Base-by-base conservation (phyloP, 371 early-diverging fungal genomes). In the Rhizopus stolonifer region DNA sequence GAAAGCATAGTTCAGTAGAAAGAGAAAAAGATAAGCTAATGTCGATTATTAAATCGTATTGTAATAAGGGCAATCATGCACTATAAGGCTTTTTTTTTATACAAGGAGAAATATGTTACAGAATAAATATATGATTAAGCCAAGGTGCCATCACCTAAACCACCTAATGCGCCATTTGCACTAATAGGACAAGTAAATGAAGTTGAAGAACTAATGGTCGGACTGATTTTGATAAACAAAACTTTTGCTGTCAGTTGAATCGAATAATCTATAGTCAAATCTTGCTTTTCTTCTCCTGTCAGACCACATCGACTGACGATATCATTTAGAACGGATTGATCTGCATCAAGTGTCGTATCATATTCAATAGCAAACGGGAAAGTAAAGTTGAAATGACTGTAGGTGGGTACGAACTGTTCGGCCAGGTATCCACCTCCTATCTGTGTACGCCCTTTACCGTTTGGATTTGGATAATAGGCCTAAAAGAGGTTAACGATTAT, bases 331-430 rank as follows among this genome's bases (percentile, higher is more conserved):
- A 82, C 73, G 7, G 70, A 63, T 33, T 67, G 60, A 40, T 75
- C 71, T 2, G 36, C 21, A 23, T 78, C 66, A 0, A 58, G 34
- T 5, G 50, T 34, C 0, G 79, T 61, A 18, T 69, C 51, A 32
- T 83, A 83, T 31, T 58, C 26, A 33, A 81, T 72, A 0, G 58
- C 15, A 46, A 83, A 77, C 10, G 81, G 80, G 52, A 75, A 81
- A 0, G 64, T 64, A 48, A 83, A 72, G 40, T 65, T 69, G 46
- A 52, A 60, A 22, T 67, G 60, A 10, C 70, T 64, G 11, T 80
- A 49, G 4, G 43, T 54, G 1, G 80, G 75, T 33, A 81, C 67
- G 5, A 49, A 47, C 32, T 74, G 74, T 2, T 68, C 33, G 33
- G 50, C 64, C 23, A 81, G 21, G 8, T 52, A 66, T 8, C 83